Evolutionary conservation across 2,329 filamentous ascomycete genomes (phyloP).

Genomic region (Talaromyces marneffei): DNA sequence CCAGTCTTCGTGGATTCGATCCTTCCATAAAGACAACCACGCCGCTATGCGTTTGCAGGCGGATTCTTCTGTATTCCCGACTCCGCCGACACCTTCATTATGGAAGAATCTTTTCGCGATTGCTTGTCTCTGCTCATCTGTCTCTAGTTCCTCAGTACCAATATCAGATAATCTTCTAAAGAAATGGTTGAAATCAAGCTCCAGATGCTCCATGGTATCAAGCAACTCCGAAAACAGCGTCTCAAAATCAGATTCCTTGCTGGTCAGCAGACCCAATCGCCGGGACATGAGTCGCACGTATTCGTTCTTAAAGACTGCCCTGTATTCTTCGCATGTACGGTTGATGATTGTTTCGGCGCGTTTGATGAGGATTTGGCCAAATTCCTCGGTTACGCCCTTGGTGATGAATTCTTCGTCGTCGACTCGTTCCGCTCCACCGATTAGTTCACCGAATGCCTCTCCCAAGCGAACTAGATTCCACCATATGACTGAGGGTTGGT

Average conservation of each 20-base stretch:
- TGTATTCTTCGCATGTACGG: conserved; percentile 78
- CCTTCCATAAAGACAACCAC: conserved; percentile 78
- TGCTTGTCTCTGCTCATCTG: conserved; percentile 58
- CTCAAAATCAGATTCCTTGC: conserved; percentile 70
- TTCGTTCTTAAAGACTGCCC: conserved; percentile 76
- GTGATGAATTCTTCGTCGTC: conserved; percentile 67
- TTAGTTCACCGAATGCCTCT: conserved; percentile 79
- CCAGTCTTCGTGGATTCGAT: conserved; percentile 71
- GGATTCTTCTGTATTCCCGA: conserved; percentile 55
- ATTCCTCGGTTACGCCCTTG: conserved; percentile 66
- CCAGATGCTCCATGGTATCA: conserved; percentile 71
- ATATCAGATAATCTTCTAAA: conserved; percentile 73
- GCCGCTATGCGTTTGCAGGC: conserved; percentile 62
- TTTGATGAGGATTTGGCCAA: conserved; percentile 63
- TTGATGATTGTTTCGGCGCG: conserved; percentile 80
- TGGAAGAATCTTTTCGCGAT: conserved; percentile 74
- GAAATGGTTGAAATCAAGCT: conserved; percentile 91
- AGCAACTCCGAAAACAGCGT: conserved; percentile 73
- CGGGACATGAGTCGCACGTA: conserved; percentile 80
- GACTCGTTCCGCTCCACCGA: conserved; percentile 68
- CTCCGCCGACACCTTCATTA: conserved; percentile 58
- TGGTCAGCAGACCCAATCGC: conserved; percentile 67
- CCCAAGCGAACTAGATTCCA: conserved; percentile 94
- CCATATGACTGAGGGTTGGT: conserved; percentile 95
- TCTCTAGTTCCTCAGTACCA: conserved; percentile 57